These are phyloP conservation scores for Colletotrichum tofieldiae DNA, from an alignment of 2,329 filamentous ascomycete species.

Conservation along the genomic window DNA sequence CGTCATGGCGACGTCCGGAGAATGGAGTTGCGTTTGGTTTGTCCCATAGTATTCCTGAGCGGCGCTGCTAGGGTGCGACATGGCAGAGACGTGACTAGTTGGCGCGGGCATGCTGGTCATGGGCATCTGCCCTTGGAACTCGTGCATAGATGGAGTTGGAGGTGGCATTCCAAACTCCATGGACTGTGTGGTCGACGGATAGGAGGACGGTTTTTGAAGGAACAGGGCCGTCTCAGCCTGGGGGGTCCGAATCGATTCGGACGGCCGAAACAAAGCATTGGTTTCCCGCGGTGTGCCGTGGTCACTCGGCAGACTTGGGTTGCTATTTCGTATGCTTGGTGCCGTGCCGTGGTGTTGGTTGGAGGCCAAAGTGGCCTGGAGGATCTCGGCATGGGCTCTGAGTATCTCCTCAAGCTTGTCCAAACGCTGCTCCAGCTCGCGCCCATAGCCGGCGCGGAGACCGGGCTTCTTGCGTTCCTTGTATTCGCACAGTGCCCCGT, in stretches of 20 bases:
- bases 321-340: slow-evolving; percentile 64
- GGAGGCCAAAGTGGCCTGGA: slow-evolving; percentile 69
- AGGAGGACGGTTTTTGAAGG: slow-evolving; percentile 71
- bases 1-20: slow-evolving; percentile 70
- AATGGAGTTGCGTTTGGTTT: slow-evolving; percentile 65
- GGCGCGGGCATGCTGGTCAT: slow-evolving; percentile 57
- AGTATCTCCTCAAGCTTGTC: slow-evolving; percentile 79
- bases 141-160: slow-evolving; percentile 63
- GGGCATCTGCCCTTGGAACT: slow-evolving; percentile 64
- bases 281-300: slow-evolving; percentile 70
- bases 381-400: slow-evolving; percentile 75
- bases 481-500: slow-evolving; percentile 76
- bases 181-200: slow-evolving; percentile 62
- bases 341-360: slow-evolving; percentile 55
- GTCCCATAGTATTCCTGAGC: slow-evolving; percentile 67
- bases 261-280: slow-evolving; percentile 63
- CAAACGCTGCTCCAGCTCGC: slow-evolving; percentile 80
- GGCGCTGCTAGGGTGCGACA: slow-evolving; percentile 58
- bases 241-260: slow-evolving; percentile 66
- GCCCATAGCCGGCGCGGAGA: slow-evolving; percentile 77
- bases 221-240: slow-evolving; percentile 74
- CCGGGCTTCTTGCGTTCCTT: slow-evolving; percentile 80
- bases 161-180: slow-evolving; percentile 67
- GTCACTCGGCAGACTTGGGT: slow-evolving; percentile 68
- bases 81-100: slow-evolving; percentile 50